These are phyloP conservation scores for Myriosclerotinia curreyana DNA, from an alignment of 2,329 filamentous ascomycete genomes.

Conservation along the genomic window DNA sequence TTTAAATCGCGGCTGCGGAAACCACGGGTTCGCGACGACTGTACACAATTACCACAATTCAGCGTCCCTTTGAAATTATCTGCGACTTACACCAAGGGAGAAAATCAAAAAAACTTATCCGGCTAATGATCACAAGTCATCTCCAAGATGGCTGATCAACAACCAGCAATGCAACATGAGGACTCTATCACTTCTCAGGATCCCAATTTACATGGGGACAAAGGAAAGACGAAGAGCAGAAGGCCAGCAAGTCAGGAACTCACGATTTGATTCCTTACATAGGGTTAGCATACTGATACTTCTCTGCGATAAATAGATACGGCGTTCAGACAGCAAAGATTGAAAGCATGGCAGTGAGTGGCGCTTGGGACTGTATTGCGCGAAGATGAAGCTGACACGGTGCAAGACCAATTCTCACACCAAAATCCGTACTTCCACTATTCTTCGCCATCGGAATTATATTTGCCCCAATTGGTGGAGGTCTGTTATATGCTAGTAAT, in stretches of 20 bases:
- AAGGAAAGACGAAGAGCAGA: conserved; percentile 84
- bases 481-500: conserved; percentile 81
- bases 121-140: conserved; percentile 32
- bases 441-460: conserved; percentile 90
- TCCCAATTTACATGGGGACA: conserved; percentile 49
- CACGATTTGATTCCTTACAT: conserved; percentile 21
- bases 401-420: conserved; percentile 82
- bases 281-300: conserved; percentile 28
- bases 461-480: conserved; percentile 87
- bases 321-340: conserved; percentile 90
- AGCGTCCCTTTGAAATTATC: background rate
- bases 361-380: conserved; percentile 21
- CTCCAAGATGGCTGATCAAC: conserved; percentile 36
- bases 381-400: conserved; percentile 29
- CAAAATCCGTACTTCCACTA: conserved; percentile 86
- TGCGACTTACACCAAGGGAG: background rate
- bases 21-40: background rate
- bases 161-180: conserved; percentile 33
- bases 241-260: conserved; percentile 74
- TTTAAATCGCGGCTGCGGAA: conserved; percentile 15
- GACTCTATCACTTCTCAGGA: conserved; percentile 57
- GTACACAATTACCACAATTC: conserved; percentile 9
- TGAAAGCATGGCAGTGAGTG: conserved; percentile 97
- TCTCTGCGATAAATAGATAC: conserved; percentile 61
- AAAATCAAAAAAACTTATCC: conserved; percentile 20